Evolutionary conservation across 768 basidiomycete genomes (phyloP), one percentile per base, ranked within the genome.

Genomic region (Vararia minispora): DNA sequence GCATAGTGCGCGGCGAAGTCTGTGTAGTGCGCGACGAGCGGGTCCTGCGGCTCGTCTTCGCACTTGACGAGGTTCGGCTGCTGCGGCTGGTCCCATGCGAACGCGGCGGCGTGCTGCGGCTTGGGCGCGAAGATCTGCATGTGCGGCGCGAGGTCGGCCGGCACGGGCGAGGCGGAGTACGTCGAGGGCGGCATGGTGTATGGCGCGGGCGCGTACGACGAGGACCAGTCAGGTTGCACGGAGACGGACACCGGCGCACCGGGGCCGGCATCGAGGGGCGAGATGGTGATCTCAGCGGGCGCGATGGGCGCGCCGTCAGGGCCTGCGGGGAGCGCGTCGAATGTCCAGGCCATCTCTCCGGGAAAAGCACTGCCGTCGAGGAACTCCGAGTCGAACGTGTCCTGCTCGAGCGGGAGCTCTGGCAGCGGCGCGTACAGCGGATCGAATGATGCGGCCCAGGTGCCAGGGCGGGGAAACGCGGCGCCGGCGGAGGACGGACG

Each of bases 401-500:
- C 12, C 30, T 25, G 9, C 47, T 46, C n/a, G n/a, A n/a, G n/a
- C n/a, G n/a, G n/a, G 16, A 48, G 39, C 27, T 48, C 47, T 9
- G 45, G 47, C 28, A 48, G 39, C 9, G 45, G 45, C 4, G 45
- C 40, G n/a, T 45, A 37, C 17, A 30, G 35, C 9, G 41, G 47
- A 20, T 33, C 36, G 16, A 47, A 27, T n/a, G 3, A 12, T 28
- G 47, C 46, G 4, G 45, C 45, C 23, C 43, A 39, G 5, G 24
- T 22, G 41, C 45, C 46, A 25, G 47, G 42, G 30, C 45, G 47
- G 27, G 28, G 31, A 1, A 48, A 7, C 2, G 45, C 33, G 8
- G 47, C 41, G 2, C 21, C 38, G n/a, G 45, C 47, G 23, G 45
- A 46, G 0, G 47, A 48, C 2, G 47, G 47, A n/a, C 47, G 47